These are phyloP conservation scores for Micractinium sp. DNA, from an alignment of 139 green algal species.

Conservation along the genomic window DNA sequence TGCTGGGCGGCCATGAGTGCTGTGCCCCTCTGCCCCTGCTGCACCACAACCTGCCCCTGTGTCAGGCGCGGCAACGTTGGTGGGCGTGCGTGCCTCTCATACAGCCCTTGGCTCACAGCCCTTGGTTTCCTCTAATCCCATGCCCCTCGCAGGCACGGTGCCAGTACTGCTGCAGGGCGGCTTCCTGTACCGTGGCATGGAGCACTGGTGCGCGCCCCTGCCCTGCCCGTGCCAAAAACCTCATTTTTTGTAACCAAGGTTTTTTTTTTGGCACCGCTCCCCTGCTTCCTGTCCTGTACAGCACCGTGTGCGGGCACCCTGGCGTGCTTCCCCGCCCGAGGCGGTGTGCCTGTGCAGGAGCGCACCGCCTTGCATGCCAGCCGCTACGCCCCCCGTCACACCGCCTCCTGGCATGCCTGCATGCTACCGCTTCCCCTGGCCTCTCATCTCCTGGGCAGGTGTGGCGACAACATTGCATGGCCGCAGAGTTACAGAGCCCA, in stretches of 20 bases:
- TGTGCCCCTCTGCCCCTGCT: not conserved
- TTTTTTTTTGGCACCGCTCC: no score
- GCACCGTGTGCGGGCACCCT: no score
- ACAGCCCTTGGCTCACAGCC: no score
- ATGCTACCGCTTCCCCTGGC: not conserved
- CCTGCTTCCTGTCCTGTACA: no score
- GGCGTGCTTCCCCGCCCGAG: not conserved
- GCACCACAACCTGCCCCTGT: not conserved
- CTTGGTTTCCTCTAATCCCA: not conserved
- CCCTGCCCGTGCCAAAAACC: no score
- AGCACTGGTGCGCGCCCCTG: slow-evolving; percentile 19
- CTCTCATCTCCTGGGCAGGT: not conserved
- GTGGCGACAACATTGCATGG: not conserved
- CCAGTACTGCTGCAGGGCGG: slow-evolving; percentile 15
- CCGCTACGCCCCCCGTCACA: no score
- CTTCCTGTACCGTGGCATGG: slow-evolving; percentile 23
- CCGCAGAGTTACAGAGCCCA: slow-evolving; percentile 15
- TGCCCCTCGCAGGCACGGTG: slow-evolving; percentile 11
- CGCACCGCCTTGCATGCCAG: no score
- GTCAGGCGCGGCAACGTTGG: no score
- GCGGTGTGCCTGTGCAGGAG: no score
- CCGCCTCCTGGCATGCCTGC: not conserved
- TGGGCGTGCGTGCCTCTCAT: no score
- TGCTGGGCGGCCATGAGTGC: not conserved
- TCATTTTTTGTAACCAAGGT: no score